These are phyloP conservation scores for Homolaphlyctis polyrhiza DNA, from an alignment of 371 early-diverging fungal genomes.

Conservation along the genomic window DNA sequence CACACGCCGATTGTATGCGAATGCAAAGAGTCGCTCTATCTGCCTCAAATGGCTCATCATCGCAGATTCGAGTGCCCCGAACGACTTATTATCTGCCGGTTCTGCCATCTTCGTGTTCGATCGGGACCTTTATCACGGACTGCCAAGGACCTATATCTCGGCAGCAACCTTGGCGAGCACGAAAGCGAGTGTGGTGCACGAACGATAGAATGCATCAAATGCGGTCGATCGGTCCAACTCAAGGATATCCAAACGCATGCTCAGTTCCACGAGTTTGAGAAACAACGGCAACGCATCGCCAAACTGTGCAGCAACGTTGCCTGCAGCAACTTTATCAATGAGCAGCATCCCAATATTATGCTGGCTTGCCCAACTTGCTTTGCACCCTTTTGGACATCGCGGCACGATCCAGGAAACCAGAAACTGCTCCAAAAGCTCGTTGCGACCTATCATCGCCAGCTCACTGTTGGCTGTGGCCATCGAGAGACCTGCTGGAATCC, in stretches of 20 bases:
- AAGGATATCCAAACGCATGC: constrained; percentile 74
- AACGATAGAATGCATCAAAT: constrained; percentile 76
- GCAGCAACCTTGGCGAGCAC: constrained; percentile 56
- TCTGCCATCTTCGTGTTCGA: constrained; percentile 67
- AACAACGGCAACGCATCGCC: constrained; percentile 24
- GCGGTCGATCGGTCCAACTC: constrained; percentile 65
- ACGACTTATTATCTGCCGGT: constrained; percentile 73
- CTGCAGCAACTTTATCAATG: constrained; percentile 54
- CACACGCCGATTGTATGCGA: constrained; percentile 61
- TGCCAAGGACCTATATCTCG: constrained; percentile 62
- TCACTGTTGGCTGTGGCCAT: constrained; percentile 72
- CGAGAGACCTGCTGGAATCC: no score
- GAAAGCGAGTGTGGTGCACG: constrained; percentile 84
- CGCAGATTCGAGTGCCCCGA: constrained; percentile 65
- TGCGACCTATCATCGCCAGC: constrained; percentile 64
- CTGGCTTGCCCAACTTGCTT: constrained; percentile 73
- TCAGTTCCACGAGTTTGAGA: constrained; percentile 67
- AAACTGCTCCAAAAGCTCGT: constrained; percentile 72
- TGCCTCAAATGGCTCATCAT: constrained; percentile 60
- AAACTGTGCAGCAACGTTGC: constrained; percentile 65
- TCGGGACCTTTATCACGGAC: constrained; percentile 59
- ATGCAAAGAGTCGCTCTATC: constrained; percentile 44
- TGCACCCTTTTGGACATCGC: constrained; percentile 75
- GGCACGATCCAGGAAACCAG: constrained; percentile 69
- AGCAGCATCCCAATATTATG: constrained; percentile 26